A percentile compares a stretch with the other conserved stretches of the same genome.
Evolutionary conservation across 108 stramenopile species (phyloP).

Genomic region (Skeletonema grethae): DNA sequence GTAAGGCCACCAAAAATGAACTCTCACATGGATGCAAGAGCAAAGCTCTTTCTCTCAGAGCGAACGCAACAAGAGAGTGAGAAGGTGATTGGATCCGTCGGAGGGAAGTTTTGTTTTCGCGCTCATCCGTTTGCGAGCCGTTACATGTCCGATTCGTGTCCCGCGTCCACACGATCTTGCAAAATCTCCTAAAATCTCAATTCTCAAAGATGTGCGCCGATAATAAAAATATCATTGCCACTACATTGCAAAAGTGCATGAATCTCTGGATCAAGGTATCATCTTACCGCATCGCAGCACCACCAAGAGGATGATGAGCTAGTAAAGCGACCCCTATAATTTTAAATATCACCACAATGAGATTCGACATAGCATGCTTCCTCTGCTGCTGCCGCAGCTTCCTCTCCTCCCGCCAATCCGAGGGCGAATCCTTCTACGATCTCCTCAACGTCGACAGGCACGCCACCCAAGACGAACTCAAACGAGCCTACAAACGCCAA

Average conservation of each 20-base stretch:
- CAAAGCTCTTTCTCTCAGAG: no score
- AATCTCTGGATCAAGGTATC: no score
- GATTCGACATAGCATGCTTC: constrained; percentile 87
- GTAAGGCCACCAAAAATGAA: not conserved
- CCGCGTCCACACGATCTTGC: no score
- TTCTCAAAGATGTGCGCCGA: no score
- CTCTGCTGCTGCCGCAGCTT: constrained; percentile 92
- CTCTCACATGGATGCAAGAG: not conserved
- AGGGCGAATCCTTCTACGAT: constrained; percentile 76
- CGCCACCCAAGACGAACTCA: constrained; percentile 87
- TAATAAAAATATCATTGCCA: no score
- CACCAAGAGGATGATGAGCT: not conserved
- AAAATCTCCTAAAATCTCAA: no score
- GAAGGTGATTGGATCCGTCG: not conserved
- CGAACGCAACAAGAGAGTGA: no score
- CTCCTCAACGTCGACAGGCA: constrained; percentile 67
- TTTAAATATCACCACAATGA: constrained; percentile 31
- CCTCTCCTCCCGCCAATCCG: constrained; percentile 46
- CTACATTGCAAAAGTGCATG: no score
- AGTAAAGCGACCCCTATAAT: not conserved
- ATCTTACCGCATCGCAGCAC: not conserved
- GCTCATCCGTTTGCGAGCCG: no score
- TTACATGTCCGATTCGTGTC: no score
- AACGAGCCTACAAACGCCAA: constrained; percentile 91
- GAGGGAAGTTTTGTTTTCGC: not conserved